Conservation (phyloP, 2,329 filamentous ascomycete species). For the Fusarium nygamai region DNA sequence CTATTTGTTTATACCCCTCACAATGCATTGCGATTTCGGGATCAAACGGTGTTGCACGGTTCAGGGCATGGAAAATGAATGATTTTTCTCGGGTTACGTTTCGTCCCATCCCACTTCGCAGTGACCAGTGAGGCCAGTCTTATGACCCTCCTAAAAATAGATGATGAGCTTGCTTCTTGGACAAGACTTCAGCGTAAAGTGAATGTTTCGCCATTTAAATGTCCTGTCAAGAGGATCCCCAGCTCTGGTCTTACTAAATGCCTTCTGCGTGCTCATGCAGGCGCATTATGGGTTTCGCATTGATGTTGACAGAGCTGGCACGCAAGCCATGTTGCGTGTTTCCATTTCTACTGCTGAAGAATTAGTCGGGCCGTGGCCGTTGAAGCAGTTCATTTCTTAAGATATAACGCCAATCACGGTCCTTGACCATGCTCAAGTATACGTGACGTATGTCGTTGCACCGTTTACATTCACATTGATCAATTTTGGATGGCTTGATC, state of each 20-base stretch:
- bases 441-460: not conserved
- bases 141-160: constrained; percentile 53
- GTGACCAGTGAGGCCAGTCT: constrained; percentile 42
- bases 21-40: constrained; percentile 52
- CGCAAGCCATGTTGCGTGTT: not conserved
- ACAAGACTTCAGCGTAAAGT: constrained; percentile 26
- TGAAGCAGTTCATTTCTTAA: too few relatives aligned
- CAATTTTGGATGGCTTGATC: not conserved
- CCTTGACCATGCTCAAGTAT: not conserved
- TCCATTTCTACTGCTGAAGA: not conserved
- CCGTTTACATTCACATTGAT: not conserved
- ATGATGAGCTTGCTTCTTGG: constrained; percentile 44
- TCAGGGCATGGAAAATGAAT: constrained; percentile 56
- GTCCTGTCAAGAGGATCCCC: not conserved
- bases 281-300: not conserved
- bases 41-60: constrained; percentile 54
- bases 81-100: constrained; percentile 51
- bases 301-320: not conserved
- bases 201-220: not conserved
- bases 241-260: not conserved
- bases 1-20: constrained; percentile 52
- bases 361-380: not conserved
- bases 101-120: constrained; percentile 43
- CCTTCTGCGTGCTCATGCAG: not conserved
- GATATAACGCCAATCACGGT: not conserved